Evolutionary conservation across 2,329 filamentous ascomycete genomes (phyloP).

Genomic region (Graphium sp.): DNA sequence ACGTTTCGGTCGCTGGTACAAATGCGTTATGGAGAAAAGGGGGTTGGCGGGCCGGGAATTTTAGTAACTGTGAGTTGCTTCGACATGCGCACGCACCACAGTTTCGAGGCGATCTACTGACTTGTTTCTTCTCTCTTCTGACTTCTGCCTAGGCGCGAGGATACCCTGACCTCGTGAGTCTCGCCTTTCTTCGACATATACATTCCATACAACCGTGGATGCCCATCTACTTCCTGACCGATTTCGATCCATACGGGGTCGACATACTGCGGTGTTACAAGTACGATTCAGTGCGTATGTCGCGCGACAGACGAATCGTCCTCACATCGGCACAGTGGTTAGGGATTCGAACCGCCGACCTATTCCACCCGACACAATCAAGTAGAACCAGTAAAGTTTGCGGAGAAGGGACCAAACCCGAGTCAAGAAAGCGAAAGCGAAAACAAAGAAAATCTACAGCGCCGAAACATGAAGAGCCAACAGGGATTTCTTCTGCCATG

Average conservation of each 20-base stretch:
- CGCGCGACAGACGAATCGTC: conserved; percentile 36
- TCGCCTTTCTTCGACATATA: conserved; percentile 43
- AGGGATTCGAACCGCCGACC: conserved; percentile 33
- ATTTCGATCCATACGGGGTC: conserved; percentile 64
- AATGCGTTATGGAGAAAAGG: conserved; percentile 34
- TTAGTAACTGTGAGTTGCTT: conserved; percentile 41
- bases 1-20: conserved; percentile 52
- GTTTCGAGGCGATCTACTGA: too few relatives aligned
- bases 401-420: too few relatives aligned
- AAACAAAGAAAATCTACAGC: too few relatives aligned
- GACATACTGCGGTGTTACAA: conserved; percentile 61
- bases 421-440: too few relatives aligned
- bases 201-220: conserved; percentile 27
- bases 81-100: background rate
- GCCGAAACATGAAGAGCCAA: too few relatives aligned
- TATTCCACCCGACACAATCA: too few relatives aligned
- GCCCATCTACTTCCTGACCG: conserved; percentile 47
- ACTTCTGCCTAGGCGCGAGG: conserved; percentile 48
- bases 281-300: conserved; percentile 44
- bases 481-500: too few relatives aligned
- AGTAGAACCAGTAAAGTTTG: too few relatives aligned
- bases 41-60: conserved; percentile 36
- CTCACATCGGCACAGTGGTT: conserved; percentile 45
- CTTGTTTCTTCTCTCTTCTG: background rate
- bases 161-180: conserved; percentile 60